A percentile compares a stretch with the other conserved stretches of the same genome.
Conservation (phyloP, 371 early-diverging fungal genomes). For the Mucor plumbeus region DNA sequence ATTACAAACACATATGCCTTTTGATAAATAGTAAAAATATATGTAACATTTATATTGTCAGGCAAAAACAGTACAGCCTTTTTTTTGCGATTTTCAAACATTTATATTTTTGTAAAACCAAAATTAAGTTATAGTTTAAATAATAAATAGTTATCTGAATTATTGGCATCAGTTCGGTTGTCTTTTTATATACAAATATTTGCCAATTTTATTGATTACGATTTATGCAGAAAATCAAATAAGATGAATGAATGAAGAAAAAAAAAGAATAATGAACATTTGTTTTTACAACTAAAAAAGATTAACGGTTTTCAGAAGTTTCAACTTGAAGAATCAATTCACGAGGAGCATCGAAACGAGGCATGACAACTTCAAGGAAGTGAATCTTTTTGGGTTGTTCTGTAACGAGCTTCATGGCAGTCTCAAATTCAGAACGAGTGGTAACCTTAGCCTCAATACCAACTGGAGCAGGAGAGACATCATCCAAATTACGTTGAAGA, state of each 20-base stretch:
- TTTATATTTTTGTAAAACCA: too few relatives aligned
- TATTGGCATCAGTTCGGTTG: too few relatives aligned
- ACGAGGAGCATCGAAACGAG: constrained; percentile 43
- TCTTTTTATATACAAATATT: background rate
- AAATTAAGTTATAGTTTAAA: too few relatives aligned
- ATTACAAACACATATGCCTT: too few relatives aligned
- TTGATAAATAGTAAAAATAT: too few relatives aligned
- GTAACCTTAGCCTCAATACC: constrained; percentile 35
- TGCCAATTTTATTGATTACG: background rate
- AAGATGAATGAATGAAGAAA: background rate
- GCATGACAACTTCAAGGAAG: constrained; percentile 47
- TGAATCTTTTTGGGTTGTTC: constrained; percentile 34
- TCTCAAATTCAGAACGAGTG: constrained; percentile 40
- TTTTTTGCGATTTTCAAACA: too few relatives aligned
- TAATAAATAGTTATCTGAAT: too few relatives aligned
- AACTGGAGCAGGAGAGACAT: constrained; percentile 9
- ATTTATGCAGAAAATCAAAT: background rate
- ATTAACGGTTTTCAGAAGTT: constrained; percentile 33
- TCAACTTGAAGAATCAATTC: constrained; percentile 37
- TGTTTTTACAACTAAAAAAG: too few relatives aligned
- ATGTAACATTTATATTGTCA: too few relatives aligned
- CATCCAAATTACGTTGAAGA: constrained; percentile 28
- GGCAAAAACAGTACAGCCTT: too few relatives aligned
- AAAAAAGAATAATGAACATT: background rate
- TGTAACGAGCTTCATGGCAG: constrained; percentile 31